Conservation (phyloP, 176 grass and related monocot genomes). For the Raddia distichophylla region DNA sequence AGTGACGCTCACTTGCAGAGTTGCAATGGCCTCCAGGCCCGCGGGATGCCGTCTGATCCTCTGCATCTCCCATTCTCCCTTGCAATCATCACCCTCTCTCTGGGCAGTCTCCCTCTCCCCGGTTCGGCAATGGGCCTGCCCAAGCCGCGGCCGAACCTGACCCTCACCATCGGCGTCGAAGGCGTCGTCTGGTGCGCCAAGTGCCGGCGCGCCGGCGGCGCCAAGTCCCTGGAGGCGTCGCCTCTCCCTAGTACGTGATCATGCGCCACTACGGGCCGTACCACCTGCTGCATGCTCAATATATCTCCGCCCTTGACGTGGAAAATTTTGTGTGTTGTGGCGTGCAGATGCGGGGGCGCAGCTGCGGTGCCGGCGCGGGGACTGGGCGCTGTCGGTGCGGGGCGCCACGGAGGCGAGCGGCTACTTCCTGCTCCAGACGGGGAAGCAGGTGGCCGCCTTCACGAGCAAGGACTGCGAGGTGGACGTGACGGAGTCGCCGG, state of each 20-base stretch:
- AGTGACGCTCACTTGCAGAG: background rate
- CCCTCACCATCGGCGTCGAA: slow-evolving; percentile 57
- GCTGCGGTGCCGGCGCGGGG: slow-evolving; percentile 53
- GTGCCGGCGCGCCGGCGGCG: slow-evolving; percentile 45
- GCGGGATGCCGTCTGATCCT: background rate
- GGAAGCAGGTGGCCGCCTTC: slow-evolving; percentile 51
- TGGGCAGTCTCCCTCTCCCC: slow-evolving; percentile 15
- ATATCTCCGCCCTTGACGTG: background rate
- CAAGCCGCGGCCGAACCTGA: slow-evolving; percentile 34
- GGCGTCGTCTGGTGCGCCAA: slow-evolving; percentile 48
- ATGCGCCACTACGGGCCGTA: too few species aligned
- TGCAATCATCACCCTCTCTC: background rate
- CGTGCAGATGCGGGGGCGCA: slow-evolving; percentile 46
- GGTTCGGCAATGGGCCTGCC: slow-evolving; percentile 39
- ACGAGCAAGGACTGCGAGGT: slow-evolving; percentile 54
- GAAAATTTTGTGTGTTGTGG: too few species aligned
- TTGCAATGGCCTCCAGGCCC: slow-evolving; percentile 16
- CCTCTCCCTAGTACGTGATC: slow-evolving; percentile 34
- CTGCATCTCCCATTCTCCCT: slow-evolving; percentile 34
- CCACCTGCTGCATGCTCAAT: background rate
- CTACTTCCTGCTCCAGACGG: slow-evolving; percentile 70
- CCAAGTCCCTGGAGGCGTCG: slow-evolving; percentile 32
- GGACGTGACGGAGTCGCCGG: slow-evolving; percentile 48
- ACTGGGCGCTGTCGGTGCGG: slow-evolving; percentile 33
- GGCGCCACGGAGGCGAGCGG: slow-evolving; percentile 45